A percentile compares a stretch with the other conserved stretches of the same genome.
These are phyloP conservation scores for Apiospora rasikravindrae DNA, from an alignment of 2,329 filamentous ascomycete genomes.

Conservation along the genomic window DNA sequence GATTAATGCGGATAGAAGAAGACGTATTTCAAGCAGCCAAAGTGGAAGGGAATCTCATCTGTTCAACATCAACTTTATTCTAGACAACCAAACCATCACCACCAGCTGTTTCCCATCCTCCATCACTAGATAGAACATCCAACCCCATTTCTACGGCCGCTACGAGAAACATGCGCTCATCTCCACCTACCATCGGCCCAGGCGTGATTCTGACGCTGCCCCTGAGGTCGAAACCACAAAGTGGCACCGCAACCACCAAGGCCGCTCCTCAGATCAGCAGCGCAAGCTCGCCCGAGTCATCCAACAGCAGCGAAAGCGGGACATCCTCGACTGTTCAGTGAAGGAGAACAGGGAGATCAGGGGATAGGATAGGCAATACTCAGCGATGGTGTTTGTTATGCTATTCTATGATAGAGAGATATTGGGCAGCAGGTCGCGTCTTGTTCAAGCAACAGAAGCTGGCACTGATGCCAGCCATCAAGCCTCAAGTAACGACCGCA, in stretches of 20 bases:
- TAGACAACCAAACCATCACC: background rate
- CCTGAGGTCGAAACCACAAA: background rate
- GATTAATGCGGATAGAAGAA: too few species aligned
- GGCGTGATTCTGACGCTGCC: background rate
- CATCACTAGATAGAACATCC: background rate
- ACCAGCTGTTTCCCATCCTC: background rate
- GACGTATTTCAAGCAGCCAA: too few species aligned
- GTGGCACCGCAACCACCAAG: background rate
- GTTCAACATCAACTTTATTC: too few species aligned
- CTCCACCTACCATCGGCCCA: background rate
- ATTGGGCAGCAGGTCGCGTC: too few species aligned
- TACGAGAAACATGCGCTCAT: background rate
- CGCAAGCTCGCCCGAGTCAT: too few species aligned
- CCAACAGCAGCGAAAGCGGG: background rate
- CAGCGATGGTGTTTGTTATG: background rate
- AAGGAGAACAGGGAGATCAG: background rate
- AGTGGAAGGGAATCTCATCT: too few species aligned
- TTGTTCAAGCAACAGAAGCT: too few species aligned
- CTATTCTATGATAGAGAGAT: too few species aligned
- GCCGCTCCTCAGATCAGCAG: too few species aligned
- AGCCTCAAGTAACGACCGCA: too few species aligned
- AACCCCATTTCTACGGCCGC: too few species aligned
- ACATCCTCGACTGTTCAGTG: background rate
- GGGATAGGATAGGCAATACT: background rate
- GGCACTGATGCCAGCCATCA: too few species aligned